Evolutionary conservation across 306 rosid genomes (phyloP), one percentile per base, ranked within the genome.

Genomic region (Pyrus communis): DNA sequence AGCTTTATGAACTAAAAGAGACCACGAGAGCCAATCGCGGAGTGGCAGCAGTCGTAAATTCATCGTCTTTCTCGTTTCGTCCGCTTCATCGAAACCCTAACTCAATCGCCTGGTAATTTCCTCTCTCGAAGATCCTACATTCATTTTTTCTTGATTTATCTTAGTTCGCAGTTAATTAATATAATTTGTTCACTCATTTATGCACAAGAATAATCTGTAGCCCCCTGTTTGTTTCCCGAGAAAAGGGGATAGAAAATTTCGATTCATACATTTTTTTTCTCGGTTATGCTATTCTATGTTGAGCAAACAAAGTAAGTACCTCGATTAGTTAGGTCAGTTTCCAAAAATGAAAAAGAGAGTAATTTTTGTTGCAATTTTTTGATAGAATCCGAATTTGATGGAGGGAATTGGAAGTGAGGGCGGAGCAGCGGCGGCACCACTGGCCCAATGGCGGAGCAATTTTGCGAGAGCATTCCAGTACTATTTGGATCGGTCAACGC

Each of bases 401-500:
- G 78, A 74, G n/a, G 78, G 70, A 62, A 60, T 45, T 5, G 78
- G 70, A 19, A 62, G n/a, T 23, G 78, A 62, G 4, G 46, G 21
- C 21, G 55, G 45, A 18, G 45, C 60, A 3, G 42, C 78, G 1
- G 69, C 35, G 78, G 67, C 78, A 1, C 78, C 78, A 1, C 4
- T 74, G 43, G 78, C 78, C 3, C 78, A 74, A 4, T 69, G 75
- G 80, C 30, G 11, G 15, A 25, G 75, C 49, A 61, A 77, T 58
- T 57, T 77, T n/a, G 30, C 84, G 3, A 76, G 84, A 75, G 80
- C 81, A 17, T 88, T 90, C 82, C 93, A 90, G 85, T 77, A 86
- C 80, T 88, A 86, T 76, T 83, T 90, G 88, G 96, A 90, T 77
- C 88, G 87, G 31, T 73, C 79, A 12, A 80, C 79, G 7, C 87